These are phyloP conservation scores for Avena sativa DNA, from an alignment of 176 grass and related monocot genomes.

Conservation along the genomic window DNA sequence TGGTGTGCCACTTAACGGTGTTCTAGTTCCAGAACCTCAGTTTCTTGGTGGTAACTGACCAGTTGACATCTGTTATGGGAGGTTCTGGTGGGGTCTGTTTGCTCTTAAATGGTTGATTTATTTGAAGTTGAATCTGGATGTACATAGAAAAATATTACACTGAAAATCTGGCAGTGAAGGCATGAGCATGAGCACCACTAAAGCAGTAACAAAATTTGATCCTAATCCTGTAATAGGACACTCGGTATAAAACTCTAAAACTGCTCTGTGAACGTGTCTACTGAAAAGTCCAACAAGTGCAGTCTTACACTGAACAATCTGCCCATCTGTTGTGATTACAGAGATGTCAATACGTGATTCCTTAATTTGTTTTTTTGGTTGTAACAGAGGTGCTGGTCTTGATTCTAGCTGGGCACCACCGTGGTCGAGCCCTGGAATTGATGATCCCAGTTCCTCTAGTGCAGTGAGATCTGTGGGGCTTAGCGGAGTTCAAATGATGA, in stretches of 20 bases:
- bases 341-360: constrained; percentile 24
- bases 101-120: not conserved
- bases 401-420: constrained; percentile 81
- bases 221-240: constrained; percentile 5
- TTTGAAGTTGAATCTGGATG: constrained; percentile 9
- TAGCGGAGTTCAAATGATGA: constrained; percentile 98
- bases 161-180: not conserved
- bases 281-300: not conserved
- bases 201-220: not conserved
- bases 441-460: constrained; percentile 78
- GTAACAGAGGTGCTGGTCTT: constrained; percentile 71
- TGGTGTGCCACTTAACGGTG: not conserved
- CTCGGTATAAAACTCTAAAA: not conserved
- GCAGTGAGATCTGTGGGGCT: constrained; percentile 72
- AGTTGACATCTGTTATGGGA: not conserved
- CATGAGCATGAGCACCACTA: not conserved
- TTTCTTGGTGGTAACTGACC: constrained; percentile 1
- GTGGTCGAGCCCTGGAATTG: constrained; percentile 66
- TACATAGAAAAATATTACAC: not conserved
- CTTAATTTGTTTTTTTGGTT: constrained; percentile 36
- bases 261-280: constrained; percentile 23
- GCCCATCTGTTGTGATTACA: constrained; percentile 11
- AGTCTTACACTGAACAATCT: constrained; percentile 15
- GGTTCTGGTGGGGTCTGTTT: not conserved
- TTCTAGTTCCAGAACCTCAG: constrained; percentile 16